These are phyloP conservation scores for Viridothelium virens DNA, from an alignment of 495 filamentous ascomycete genomes.

Conservation along the genomic window DNA sequence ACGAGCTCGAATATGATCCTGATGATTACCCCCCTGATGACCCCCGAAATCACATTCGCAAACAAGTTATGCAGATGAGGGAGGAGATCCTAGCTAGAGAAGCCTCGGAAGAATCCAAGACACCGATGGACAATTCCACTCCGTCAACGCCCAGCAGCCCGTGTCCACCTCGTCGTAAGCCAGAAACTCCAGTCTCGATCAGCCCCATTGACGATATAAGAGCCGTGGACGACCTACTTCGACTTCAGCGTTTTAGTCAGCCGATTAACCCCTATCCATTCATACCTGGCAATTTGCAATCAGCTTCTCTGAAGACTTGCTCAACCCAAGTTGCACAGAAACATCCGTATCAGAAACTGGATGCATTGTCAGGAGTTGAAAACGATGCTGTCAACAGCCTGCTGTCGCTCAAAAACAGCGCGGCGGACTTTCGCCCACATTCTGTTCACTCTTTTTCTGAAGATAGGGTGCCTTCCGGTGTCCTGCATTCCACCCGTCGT, in stretches of 20 bases:
- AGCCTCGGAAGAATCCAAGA: neutral
- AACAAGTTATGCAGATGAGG: conserved; percentile 1
- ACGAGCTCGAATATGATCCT: neutral
- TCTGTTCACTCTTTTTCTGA: neutral
- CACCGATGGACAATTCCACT: neutral
- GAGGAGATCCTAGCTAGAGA: neutral
- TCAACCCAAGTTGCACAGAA: neutral
- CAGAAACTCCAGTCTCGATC: neutral
- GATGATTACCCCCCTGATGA: neutral
- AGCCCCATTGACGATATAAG: neutral
- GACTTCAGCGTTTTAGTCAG: neutral
- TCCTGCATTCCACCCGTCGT: too few relatives aligned
- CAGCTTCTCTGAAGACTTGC: neutral
- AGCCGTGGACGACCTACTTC: neutral
- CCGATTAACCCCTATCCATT: neutral
- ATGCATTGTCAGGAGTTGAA: neutral
- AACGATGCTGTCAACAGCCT: neutral
- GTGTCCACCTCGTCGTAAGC: neutral
- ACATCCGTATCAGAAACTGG: neutral
- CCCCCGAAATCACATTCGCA: neutral
- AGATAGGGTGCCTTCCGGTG: too few relatives aligned
- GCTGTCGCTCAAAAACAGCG: neutral
- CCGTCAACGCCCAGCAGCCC: neutral
- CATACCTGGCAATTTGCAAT: neutral
- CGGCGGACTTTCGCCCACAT: neutral